Base-by-base conservation (phyloP, 2,329 filamentous ascomycete genomes). In the Epichloe coenophiala region DNA sequence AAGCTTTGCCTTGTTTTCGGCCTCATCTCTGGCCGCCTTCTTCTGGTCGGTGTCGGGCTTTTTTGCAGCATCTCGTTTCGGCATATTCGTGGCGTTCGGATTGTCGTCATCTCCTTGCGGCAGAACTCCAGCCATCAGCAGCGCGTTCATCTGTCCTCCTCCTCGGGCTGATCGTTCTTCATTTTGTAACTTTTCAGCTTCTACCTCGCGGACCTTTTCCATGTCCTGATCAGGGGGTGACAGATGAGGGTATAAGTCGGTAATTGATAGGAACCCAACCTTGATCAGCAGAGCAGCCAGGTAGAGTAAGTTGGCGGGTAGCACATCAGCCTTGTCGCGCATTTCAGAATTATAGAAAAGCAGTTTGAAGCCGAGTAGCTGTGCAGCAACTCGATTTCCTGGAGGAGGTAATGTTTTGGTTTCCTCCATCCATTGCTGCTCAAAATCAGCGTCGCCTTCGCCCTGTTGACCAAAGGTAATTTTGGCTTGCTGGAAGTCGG, bases 331-430 rank as follows among this genome's bases (percentile, higher is more conserved):
- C 49, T 82, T 77, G 53, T 87, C 81, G 51, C 91, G 80, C 37
- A 85, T 82, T 31, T 83, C 74, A 0, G 88, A 94, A 39, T 88
- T 86, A 63, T 98, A 98, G 66, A 95, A 98, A 13, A 88, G 86
- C 47, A 98, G 77, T 68, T 98, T 98, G 75, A 98, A 98, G 4
- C 93, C 93, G 13, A 98, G 81, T 3, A 98, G 77, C 64, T 97
- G 93, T 33, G 94, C 94, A 1, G 93, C 93, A 53, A 94, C 88
- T 42, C 84, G 81, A 63, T 96, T 98, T 33, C 94, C 93, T 33
- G 78, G 75, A 1, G 90, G 88, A 4, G 90, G 90, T 3, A 93
- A 69, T 0, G 87, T 94, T 51, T 83, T 84, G 3, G 91, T 96
- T 53, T 80, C 73, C 55, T 80, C 76, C 58, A 95, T 87, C 88